These are phyloP conservation scores for Iris macrosiphon DNA, from an alignment of 106 monocot species.

Conservation along the genomic window DNA sequence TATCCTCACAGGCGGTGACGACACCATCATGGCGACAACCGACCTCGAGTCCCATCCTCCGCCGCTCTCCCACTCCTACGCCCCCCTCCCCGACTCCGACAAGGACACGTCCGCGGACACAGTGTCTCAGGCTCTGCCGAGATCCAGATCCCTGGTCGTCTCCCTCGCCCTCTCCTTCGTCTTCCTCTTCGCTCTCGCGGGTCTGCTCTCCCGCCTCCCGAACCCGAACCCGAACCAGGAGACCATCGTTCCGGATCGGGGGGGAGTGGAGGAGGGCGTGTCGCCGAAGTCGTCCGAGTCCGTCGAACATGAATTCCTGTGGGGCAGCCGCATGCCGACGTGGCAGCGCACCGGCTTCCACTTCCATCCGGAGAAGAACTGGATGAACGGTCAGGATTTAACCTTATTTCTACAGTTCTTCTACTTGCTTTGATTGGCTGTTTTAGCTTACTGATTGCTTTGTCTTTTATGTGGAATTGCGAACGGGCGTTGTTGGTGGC, in stretches of 20 bases:
- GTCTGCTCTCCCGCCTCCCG: neutral
- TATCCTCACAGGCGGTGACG: too few species aligned
- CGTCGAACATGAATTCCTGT: slow-evolving; percentile 8
- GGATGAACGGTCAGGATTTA: slow-evolving; percentile 39
- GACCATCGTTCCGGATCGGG: neutral
- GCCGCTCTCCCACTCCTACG: neutral
- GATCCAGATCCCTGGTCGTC: neutral
- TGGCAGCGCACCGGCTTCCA: slow-evolving; percentile 52
- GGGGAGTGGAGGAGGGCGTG: slow-evolving; percentile 18
- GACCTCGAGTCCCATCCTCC: neutral
- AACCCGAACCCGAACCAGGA: neutral
- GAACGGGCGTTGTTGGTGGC: neutral
- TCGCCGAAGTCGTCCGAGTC: slow-evolving; percentile 25
- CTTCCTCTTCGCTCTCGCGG: neutral
- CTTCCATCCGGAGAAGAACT: slow-evolving; percentile 41
- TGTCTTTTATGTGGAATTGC: neutral
- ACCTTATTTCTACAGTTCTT: neutral
- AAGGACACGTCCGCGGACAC: neutral
- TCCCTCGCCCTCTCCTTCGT: neutral
- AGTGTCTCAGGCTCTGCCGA: neutral
- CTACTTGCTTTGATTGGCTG: neutral
- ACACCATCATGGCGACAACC: too few species aligned
- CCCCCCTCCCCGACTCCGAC: neutral
- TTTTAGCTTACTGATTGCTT: neutral
- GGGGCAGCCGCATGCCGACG: slow-evolving; percentile 38